Evolutionary conservation across 108 stramenopile genomes (phyloP).

Genomic region (Epithemia pelagica): DNA sequence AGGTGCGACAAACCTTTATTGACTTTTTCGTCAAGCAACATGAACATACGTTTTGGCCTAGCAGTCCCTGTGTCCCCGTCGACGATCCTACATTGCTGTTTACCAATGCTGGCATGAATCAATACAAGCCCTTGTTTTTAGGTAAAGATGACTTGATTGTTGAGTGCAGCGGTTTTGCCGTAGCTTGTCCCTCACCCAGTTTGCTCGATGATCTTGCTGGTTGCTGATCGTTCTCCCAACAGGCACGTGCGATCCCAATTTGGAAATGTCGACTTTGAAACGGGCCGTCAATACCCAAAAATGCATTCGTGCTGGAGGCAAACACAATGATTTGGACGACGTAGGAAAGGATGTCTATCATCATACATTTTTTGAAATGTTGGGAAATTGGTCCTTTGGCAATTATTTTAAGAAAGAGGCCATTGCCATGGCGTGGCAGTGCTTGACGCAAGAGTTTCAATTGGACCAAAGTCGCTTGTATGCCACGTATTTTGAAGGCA

Average conservation of each 20-base stretch:
- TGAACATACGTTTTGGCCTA: slow-evolving; percentile 80
- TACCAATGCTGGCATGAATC: slow-evolving; percentile 99
- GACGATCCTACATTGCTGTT: slow-evolving; percentile 99
- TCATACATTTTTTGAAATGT: slow-evolving; percentile 99
- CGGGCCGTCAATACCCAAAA: slow-evolving; percentile 98
- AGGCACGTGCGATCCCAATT: slow-evolving; percentile 82
- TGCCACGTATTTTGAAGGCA: slow-evolving; percentile 98
- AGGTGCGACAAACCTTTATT: slow-evolving; percentile 94
- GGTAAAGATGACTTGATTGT: no score
- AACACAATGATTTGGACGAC: slow-evolving; percentile 99
- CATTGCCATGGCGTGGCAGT: slow-evolving; percentile 94
- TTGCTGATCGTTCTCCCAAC: no score
- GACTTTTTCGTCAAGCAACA: slow-evolving; percentile 85
- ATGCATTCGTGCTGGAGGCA: slow-evolving; percentile 99
- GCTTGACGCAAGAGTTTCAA: slow-evolving; percentile 86
- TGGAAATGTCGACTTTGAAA: slow-evolving; percentile 79
- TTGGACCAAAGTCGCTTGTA: slow-evolving; percentile 84
- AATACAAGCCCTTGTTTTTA: slow-evolving; percentile 97
- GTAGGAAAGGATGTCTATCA: slow-evolving; percentile 99
- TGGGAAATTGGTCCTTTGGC: slow-evolving; percentile 98
- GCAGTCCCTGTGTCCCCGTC: slow-evolving; percentile 95
- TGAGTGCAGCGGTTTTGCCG: no score
- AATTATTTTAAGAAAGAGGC: slow-evolving; percentile 99
- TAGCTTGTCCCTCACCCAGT: no score
- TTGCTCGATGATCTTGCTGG: no score